phyloP scores from a whole-genome alignment of 352 stramenopile genomes.

The Pythium biforme region DNA sequence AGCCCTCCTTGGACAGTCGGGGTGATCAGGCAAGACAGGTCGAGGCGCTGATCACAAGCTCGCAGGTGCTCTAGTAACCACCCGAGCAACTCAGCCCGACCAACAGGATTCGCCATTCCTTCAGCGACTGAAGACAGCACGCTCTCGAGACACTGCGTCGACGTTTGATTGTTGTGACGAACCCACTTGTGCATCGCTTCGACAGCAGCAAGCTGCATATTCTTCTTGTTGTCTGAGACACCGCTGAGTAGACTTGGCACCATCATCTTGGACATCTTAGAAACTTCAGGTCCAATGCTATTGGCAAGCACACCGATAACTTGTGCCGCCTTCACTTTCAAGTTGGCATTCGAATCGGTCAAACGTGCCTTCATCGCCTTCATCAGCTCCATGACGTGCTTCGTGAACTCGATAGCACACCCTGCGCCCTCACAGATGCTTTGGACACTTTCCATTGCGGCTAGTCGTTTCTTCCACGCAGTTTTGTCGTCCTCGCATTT shows the following conservation, averaged over 20 bases:
- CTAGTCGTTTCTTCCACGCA: constrained; percentile 82
- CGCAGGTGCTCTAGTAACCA: constrained; percentile 73
- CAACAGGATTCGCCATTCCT: constrained; percentile 72
- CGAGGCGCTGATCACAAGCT: constrained; percentile 56
- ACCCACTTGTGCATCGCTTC: constrained; percentile 86
- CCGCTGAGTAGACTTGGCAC: constrained; percentile 64
- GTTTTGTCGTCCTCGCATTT: constrained; percentile 84
- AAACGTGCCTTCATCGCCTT: constrained; percentile 73
- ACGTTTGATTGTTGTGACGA: constrained; percentile 69
- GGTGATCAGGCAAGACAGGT: constrained; percentile 61
- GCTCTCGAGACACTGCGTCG: constrained; percentile 63
- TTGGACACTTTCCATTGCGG: constrained; percentile 79
- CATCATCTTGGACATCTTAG: constrained; percentile 81
- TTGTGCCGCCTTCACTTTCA: constrained; percentile 85
- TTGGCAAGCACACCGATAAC: constrained; percentile 77
- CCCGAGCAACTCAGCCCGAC: constrained; percentile 67
- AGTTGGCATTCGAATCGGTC: constrained; percentile 83
- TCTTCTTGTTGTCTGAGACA: constrained; percentile 88
- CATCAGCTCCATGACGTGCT: constrained; percentile 74
- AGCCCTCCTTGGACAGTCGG: constrained; percentile 74
- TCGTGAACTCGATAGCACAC: constrained; percentile 82
- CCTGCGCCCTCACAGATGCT: constrained; percentile 74
- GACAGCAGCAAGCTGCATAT: constrained; percentile 75
- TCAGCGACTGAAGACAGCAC: constrained; percentile 66
- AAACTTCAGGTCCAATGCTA: constrained; percentile 73